These are phyloP conservation scores for Phytophthora palmivora DNA, from an alignment of 352 stramenopile species.

Conservation along the genomic window DNA sequence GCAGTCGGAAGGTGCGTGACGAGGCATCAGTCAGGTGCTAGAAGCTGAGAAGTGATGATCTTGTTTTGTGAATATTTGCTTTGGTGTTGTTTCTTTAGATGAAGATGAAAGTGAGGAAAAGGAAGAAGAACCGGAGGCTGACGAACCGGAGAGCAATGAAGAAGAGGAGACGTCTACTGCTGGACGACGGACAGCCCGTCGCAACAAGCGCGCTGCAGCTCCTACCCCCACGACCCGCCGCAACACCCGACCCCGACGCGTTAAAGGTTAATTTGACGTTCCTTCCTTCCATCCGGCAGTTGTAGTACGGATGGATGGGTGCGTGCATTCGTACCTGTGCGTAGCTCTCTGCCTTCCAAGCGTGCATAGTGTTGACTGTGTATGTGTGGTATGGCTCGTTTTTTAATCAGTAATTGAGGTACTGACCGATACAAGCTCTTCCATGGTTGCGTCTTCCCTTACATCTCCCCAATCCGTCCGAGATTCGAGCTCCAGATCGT, in stretches of 20 bases:
- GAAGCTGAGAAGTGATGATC: slow-evolving; percentile 10
- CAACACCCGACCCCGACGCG: slow-evolving; percentile 52
- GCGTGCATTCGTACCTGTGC: slow-evolving; percentile 41
- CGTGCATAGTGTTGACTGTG: slow-evolving; percentile 60
- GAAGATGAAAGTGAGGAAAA: slow-evolving; percentile 51
- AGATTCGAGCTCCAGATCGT: slow-evolving; percentile 28
- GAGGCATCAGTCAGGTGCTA: background rate
- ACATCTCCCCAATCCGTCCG: slow-evolving; percentile 27
- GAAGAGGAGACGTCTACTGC: slow-evolving; percentile 28
- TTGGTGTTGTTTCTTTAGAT: slow-evolving; percentile 11
- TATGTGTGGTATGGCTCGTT: slow-evolving; percentile 50
- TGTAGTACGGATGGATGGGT: slow-evolving; percentile 43
- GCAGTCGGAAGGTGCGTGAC: slow-evolving; percentile 33
- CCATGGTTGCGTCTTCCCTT: slow-evolving; percentile 49
- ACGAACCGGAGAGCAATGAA: slow-evolving; percentile 33
- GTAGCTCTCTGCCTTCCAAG: slow-evolving; percentile 44
- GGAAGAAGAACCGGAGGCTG: slow-evolving; percentile 40
- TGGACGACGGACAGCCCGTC: slow-evolving; percentile 32
- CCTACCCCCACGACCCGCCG: slow-evolving; percentile 24
- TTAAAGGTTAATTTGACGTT: slow-evolving; percentile 73
- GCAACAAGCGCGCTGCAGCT: slow-evolving; percentile 40
- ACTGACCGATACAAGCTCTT: slow-evolving; percentile 49
- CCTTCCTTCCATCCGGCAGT: slow-evolving; percentile 34
- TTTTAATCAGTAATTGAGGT: slow-evolving; percentile 72
- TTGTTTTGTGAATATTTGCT: slow-evolving; percentile 1